Percentiles rank a stretch among this genome's conserved stretches.
Evolutionary conservation across 305 asterid genomes (phyloP).

Genomic region (Euphrasia arctica): DNA sequence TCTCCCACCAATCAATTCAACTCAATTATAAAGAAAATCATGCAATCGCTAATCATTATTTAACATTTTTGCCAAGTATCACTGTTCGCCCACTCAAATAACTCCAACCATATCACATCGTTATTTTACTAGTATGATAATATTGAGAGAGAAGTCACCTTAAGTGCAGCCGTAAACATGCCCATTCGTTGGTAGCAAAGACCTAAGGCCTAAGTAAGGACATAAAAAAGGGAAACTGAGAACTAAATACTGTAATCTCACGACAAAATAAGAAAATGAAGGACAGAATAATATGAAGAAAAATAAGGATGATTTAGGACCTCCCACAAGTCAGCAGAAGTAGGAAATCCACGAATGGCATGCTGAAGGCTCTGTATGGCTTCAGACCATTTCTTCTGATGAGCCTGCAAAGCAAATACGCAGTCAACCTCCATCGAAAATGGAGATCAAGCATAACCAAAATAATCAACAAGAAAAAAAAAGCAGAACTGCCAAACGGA

Average conservation of each 20-base stretch:
- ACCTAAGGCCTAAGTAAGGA: slow-evolving; percentile 69
- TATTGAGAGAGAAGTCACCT: slow-evolving; percentile 44
- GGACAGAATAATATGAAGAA: background rate
- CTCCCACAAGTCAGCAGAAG: slow-evolving; percentile 96
- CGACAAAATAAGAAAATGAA: slow-evolving; percentile 15
- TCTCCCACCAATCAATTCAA: no score
- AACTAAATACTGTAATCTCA: slow-evolving; percentile 12
- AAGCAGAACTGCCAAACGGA: slow-evolving; percentile 28
- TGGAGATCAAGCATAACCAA: slow-evolving; percentile 10
- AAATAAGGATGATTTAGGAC: slow-evolving; percentile 32
- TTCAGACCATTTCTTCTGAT: slow-evolving; percentile 87
- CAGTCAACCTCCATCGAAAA: slow-evolving; percentile 18
- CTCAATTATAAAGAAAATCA: no score
- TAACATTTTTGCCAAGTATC: no score
- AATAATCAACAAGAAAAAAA: slow-evolving; percentile 13
- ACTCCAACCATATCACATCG: no score
- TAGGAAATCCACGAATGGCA: slow-evolving; percentile 90
- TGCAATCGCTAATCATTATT: no score
- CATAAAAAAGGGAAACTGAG: slow-evolving; percentile 27
- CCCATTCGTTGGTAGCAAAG: slow-evolving; percentile 94
- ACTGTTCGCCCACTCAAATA: no score
- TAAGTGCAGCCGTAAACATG: slow-evolving; percentile 95
- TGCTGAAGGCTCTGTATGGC: slow-evolving; percentile 93
- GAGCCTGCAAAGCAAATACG: slow-evolving; percentile 48
- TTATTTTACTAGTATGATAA: background rate